phyloP scores from a whole-genome alignment of 2,329 filamentous ascomycete species.

The Stachybotrys chartarum region DNA sequence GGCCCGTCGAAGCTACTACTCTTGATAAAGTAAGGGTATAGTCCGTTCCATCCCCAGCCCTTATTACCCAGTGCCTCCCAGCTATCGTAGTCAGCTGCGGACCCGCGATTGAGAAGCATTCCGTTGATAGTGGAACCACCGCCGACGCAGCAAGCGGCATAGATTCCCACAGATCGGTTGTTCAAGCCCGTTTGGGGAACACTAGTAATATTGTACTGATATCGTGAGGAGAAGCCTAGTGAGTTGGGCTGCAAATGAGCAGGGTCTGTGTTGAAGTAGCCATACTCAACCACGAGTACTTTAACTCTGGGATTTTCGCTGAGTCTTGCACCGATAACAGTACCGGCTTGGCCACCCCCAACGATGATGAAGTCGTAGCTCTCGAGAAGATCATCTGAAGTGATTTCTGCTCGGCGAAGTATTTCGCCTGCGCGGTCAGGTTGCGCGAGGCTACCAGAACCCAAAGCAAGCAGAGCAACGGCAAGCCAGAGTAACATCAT shows the following conservation, averaged over 20 bases:
- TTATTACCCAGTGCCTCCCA: conserved; percentile 1
- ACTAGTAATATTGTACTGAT: conserved; percentile 1
- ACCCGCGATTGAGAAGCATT: conserved; percentile 1
- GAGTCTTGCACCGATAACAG: conserved; percentile 15
- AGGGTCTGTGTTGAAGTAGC: conserved; percentile 1
- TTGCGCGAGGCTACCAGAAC: not conserved
- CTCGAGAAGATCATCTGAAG: conserved; percentile 2
- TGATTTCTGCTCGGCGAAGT: conserved; percentile 3
- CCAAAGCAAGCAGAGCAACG: not conserved
- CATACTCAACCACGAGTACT: not conserved
- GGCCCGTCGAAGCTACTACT: conserved; percentile 1
- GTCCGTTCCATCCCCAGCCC: not conserved
- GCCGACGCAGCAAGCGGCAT: conserved; percentile 1
- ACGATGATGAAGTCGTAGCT: conserved; percentile 13
- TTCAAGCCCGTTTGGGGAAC: not conserved
- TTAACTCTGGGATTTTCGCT: conserved; percentile 1
- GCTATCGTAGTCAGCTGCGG: not conserved
- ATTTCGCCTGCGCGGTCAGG: not conserved
- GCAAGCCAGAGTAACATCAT: not conserved
- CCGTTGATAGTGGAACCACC: conserved; percentile 1
- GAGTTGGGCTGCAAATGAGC: not conserved
- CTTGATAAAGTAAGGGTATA: conserved; percentile 1
- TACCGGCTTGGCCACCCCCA: conserved; percentile 16
- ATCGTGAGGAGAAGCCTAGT: not conserved
- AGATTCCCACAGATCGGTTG: not conserved